Evolutionary conservation across 1,139 yeast genomes (phyloP), one percentile per base, ranked within the genome.

Genomic region (Blastobotrys illinoisensis): DNA sequence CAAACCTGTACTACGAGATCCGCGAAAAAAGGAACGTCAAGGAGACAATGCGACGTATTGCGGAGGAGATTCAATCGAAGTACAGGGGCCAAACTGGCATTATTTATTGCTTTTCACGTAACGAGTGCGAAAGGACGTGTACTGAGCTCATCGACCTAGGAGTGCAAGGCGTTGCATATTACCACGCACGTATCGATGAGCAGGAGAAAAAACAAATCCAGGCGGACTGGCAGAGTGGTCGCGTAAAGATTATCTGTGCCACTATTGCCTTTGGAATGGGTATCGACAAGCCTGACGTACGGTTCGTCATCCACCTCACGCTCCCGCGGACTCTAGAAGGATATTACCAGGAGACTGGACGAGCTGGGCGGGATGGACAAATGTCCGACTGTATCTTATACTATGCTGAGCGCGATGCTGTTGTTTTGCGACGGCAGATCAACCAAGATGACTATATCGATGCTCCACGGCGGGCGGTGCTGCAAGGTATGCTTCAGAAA

Each of bases 201-300:
- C 88, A 86, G 16, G 91, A 85, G 44, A 75, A 98, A 57, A 74
- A 82, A 18, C 64, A 71, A 4, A 82, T 89, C 19, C 99, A 95
- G 69, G 74, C 74, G 24, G 77, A 74, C 48, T 95, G 99, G 99
- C 99, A 95, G 68, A 69, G 74, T 1, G 87, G 87, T 56, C 68
- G 72, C 21, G 72, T 85, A 18, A 87, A 83, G 64, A 84, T 90
- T 1, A 89, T 93, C 9, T 93, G 98, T 72, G 99, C 99, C 0
- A 93, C 99, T 0, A 88, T 93, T 61, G 99, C 98, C 0, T 93
- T 93, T 76, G 99, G 99, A 32, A 93, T 93, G 98, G 99, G 99
- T 53, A 93, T 93, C 57, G 99, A 93, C 72, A 93, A 93, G 68
- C 89, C 97, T 0, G 95, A 93, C 70, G 99, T 93, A 7, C 73